Conservation (phyloP, 495 filamentous ascomycete species). For the Penicillium daleae region DNA sequence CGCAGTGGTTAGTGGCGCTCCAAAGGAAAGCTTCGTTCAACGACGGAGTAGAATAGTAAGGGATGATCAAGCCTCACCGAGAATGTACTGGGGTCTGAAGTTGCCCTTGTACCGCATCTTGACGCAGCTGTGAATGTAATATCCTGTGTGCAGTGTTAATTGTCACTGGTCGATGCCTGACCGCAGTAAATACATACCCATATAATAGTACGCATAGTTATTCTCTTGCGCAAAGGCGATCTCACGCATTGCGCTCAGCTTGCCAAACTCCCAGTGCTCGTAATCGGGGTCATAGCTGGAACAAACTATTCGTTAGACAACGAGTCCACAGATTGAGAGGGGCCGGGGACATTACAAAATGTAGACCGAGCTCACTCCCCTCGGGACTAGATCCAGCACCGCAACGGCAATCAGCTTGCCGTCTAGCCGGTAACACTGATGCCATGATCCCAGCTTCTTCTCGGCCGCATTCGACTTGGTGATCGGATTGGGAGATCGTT, state of each 20-base stretch:
- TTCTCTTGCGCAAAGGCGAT: constrained; percentile 76
- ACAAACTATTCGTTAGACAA: constrained; percentile 3
- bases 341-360: constrained; percentile 61
- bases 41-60: background rate
- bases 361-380: constrained; percentile 91
- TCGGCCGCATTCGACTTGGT: constrained; percentile 48
- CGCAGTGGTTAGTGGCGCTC: background rate
- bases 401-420: constrained; percentile 85
- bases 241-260: constrained; percentile 84
- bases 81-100: constrained; percentile 79
- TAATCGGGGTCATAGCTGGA: constrained; percentile 77
- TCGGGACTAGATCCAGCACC: constrained; percentile 84
- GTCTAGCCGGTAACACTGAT: constrained; percentile 93
- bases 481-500: constrained; percentile 43
- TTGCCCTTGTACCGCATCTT: constrained; percentile 93
- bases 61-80: constrained; percentile 48
- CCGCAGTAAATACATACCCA: constrained; percentile 54
- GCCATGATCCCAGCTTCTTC: constrained; percentile 81
- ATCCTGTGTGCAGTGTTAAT: constrained; percentile 45
- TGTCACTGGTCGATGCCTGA: background rate
- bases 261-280: constrained; percentile 79
- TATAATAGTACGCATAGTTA: constrained; percentile 75
- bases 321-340: background rate
- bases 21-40: background rate
- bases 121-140: constrained; percentile 70